phyloP scores from a whole-genome alignment of 2,329 filamentous ascomycete genomes.

The Ophiosphaerella narmari region DNA sequence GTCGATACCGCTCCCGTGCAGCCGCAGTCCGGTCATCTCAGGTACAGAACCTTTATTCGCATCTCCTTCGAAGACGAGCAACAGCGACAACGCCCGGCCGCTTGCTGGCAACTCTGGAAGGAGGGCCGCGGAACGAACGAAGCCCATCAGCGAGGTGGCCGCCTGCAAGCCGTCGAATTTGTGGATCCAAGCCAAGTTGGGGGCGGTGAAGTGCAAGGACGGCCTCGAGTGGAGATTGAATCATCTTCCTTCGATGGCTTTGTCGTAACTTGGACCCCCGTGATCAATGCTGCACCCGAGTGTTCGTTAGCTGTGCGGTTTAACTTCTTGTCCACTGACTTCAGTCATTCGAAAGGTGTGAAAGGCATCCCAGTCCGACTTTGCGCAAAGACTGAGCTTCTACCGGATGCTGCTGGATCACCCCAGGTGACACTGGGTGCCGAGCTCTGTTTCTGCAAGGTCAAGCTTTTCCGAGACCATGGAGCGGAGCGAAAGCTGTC shows the following conservation, averaged over 20 bases:
- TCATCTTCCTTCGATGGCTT: conserved; percentile 89
- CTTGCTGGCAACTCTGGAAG: conserved; percentile 93
- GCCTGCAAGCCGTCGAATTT: conserved; percentile 92
- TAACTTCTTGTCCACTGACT: conserved; percentile 98
- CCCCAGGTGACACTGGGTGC: conserved; percentile 50
- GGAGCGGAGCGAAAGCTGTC: conserved; percentile 93
- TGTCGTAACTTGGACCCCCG: conserved; percentile 82
- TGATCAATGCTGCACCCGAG: conserved; percentile 68
- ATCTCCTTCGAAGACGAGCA: conserved; percentile 97
- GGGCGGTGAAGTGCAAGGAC: conserved; percentile 55
- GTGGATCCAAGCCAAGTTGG: conserved; percentile 68
- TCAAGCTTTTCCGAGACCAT: conserved; percentile 95
- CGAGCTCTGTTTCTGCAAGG: conserved; percentile 93
- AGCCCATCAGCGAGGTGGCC: conserved; percentile 89
- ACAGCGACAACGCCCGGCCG: conserved; percentile 79
- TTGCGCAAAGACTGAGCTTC: conserved; percentile 82
- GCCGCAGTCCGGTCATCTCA: conserved; percentile 61
- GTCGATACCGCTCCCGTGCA: conserved; percentile 73
- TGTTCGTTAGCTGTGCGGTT: conserved; percentile 91
- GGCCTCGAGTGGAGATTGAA: conserved; percentile 56
- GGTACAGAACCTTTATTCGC: conserved; percentile 89
- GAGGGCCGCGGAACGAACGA: conserved; percentile 95
- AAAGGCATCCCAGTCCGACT: conserved; percentile 95
- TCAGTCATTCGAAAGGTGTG: conserved; percentile 97
- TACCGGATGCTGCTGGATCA: conserved; percentile 59